Percentiles rank a stretch among this genome's conserved stretches.
Conservation (phyloP, 192 early-diverging fungal genomes). For the Backusella sp. region DNA sequence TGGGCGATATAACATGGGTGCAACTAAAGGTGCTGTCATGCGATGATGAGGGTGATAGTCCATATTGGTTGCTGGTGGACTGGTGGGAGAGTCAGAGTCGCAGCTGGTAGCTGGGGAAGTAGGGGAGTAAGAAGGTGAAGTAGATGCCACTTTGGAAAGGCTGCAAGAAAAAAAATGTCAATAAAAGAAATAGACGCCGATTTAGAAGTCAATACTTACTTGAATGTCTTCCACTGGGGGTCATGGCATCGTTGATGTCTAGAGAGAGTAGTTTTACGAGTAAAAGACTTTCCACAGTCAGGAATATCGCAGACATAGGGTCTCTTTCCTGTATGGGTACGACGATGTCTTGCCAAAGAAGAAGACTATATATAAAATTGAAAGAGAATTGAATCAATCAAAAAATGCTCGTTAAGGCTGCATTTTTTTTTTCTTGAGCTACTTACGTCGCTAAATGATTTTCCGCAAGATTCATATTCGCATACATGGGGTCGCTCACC, state of each 20-base stretch:
- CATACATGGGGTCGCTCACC: conserved; percentile 66
- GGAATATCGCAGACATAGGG: conserved; percentile 66
- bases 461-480: conserved; percentile 58
- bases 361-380: conserved; percentile 48
- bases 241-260: conserved; percentile 60
- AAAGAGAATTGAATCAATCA: neutral
- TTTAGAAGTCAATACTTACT: conserved; percentile 22
- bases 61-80: conserved; percentile 16
- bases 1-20: conserved; percentile 31
- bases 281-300: conserved; percentile 74
- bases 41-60: conserved; percentile 18
- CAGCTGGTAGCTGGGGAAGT: conserved; percentile 31
- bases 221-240: conserved; percentile 43
- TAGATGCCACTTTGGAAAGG: conserved; percentile 11
- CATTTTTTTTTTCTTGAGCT: neutral
- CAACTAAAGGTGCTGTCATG: conserved; percentile 28
- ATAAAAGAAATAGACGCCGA: neutral
- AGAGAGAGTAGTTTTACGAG: conserved; percentile 61
- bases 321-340: conserved; percentile 75
- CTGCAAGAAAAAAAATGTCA: neutral
- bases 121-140: conserved; percentile 5
- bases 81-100: conserved; percentile 36
- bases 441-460: conserved; percentile 67
- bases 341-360: conserved; percentile 72
- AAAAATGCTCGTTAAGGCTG: neutral